These are phyloP conservation scores for Claviceps sp. DNA, from an alignment of 2,329 filamentous ascomycete species.

Conservation along the genomic window DNA sequence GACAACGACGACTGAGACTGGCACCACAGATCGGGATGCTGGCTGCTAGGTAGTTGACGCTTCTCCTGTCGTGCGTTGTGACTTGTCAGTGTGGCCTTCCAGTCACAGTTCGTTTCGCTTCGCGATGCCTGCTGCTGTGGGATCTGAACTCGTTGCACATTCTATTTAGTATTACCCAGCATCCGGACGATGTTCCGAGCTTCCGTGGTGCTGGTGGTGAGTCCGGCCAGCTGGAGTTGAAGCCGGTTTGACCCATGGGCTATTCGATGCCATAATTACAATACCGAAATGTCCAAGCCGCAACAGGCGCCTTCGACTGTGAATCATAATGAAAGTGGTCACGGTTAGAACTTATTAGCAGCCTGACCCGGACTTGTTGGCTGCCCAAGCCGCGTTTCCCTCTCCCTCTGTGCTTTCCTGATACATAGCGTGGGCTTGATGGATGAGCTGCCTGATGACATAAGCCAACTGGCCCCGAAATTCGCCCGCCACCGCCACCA, in stretches of 20 bases:
- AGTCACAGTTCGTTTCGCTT: neutral
- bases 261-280: too few species aligned
- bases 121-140: neutral
- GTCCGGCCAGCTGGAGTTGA: too few species aligned
- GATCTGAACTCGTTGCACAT: neutral
- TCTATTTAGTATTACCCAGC: neutral
- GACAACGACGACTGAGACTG: neutral
- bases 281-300: neutral
- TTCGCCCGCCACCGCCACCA: constrained; percentile 1
- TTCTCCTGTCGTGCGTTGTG: neutral
- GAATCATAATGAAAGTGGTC: neutral
- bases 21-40: neutral
- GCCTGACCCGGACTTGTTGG: neutral
- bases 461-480: constrained; percentile 4
- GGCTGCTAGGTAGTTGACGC: neutral
- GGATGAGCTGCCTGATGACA: neutral
- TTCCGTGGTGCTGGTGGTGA: too few species aligned
- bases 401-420: neutral
- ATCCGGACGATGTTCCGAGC: neutral
- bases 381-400: neutral
- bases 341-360: neutral
- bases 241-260: too few species aligned
- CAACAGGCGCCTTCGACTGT: neutral
- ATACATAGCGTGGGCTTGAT: too few species aligned
- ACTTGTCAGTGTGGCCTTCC: neutral